Evolutionary conservation across 495 filamentous ascomycete genomes (phyloP), one percentile per base, ranked within the genome.

Genomic region (Talaromyces proteolyticus): DNA sequence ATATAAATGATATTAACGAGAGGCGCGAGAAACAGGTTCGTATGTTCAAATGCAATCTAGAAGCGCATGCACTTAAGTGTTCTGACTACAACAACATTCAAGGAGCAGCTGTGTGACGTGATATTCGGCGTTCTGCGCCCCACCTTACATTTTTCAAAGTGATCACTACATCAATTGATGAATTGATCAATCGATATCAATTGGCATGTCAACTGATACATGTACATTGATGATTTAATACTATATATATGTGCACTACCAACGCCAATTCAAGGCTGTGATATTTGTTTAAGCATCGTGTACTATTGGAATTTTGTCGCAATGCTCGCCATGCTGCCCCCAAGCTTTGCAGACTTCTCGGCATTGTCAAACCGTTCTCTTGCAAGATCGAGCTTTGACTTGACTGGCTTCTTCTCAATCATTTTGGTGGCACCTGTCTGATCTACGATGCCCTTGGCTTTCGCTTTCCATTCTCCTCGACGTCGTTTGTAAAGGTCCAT

Each of bases 401-500:
- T 75, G 20, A 66, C 66, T 22, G 62, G 60, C 44, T 61, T 57
- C 25, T 55, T 62, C 29, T 55, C 39, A 17, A 57, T 58, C 37
- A 64, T 53, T 47, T 23, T 50, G 17, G 40, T 46, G 36, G 62
- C 57, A 6, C 34, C 49, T 18, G 58, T 42, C 38, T 50, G 52
- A n/a, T 65, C 56, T 8, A 44, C 42, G 40, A 62, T 42, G 2
- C 63, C 80, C 68, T 86, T 88, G 14, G 81, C 84, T 65, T 81
- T 81, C 18, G 69, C 65, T 22, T 83, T 75, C 89, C 89, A 94
- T 29, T 91, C 86, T 18, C 67, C 72, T 36, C 81, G 67, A 43
- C 80, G 72, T 42, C 81, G 69, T 55, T 85, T 87, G 67, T 85
- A 97, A 19, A 91, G 59, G 66, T 97, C 93, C 70, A 95, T 90